Evolutionary conservation across 129 eudicot genomes (phyloP).

Genomic region (Helianthus annuus): DNA sequence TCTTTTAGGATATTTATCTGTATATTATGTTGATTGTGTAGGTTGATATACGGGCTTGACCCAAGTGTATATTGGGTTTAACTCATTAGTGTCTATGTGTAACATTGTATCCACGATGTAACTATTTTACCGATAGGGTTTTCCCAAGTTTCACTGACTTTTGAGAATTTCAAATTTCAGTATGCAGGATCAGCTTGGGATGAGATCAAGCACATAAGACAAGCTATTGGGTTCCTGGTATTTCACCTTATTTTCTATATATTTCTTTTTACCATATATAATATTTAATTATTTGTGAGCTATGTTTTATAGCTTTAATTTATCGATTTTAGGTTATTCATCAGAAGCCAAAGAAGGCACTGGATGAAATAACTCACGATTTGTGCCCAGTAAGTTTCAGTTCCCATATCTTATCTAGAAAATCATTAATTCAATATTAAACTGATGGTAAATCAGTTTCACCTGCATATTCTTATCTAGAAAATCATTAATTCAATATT

Average conservation of each 20-base stretch:
- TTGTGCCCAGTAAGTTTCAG: slow-evolving; percentile 76
- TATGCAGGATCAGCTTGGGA: slow-evolving; percentile 94
- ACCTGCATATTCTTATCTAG: slow-evolving; percentile 65
- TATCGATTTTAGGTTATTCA: slow-evolving; percentile 65
- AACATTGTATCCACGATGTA: background rate
- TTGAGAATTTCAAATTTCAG: slow-evolving; percentile 41
- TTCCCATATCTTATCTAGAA: slow-evolving; percentile 8
- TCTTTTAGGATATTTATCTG: background rate
- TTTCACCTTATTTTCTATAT: slow-evolving; percentile 14
- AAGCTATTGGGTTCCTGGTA: slow-evolving; percentile 98
- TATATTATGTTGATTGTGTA: background rate
- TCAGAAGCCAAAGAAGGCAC: slow-evolving; percentile 79
- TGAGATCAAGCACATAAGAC: slow-evolving; percentile 96
- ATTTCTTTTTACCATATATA: background rate
- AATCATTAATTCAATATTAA: background rate
- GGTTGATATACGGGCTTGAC: background rate
- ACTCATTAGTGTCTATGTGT: background rate
- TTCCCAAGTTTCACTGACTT: slow-evolving; percentile 15
- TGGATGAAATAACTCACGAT: slow-evolving; percentile 90
- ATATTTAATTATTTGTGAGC: background rate
- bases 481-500: too few relatives aligned
- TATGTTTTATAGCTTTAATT: background rate
- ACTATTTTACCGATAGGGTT: background rate
- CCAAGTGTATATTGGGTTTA: background rate
- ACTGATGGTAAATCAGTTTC: background rate